Conservation (phyloP, 805 yeast species). For the Teunomyces cretensis region DNA sequence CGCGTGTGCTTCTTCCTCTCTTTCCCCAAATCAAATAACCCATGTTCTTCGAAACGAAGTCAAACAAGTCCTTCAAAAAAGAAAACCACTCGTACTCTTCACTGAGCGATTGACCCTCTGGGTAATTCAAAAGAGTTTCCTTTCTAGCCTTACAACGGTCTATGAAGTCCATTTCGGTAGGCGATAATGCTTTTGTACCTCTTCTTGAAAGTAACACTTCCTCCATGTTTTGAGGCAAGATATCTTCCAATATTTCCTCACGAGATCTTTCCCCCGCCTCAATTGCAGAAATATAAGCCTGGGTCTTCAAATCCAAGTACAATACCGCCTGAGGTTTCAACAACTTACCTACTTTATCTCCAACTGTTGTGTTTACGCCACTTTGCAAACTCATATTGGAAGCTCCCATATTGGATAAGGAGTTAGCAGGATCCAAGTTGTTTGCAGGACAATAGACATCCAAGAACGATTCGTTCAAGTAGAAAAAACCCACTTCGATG, state of each 20-base stretch:
- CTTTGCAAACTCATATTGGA: slow-evolving; percentile 33
- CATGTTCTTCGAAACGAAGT: slow-evolving; percentile 73
- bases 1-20: slow-evolving; percentile 28
- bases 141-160: slow-evolving; percentile 71
- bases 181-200: slow-evolving; percentile 48
- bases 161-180: slow-evolving; percentile 78
- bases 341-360: slow-evolving; percentile 53
- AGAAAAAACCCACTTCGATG: slow-evolving; percentile 82
- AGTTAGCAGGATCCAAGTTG: slow-evolving; percentile 49
- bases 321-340: slow-evolving; percentile 79
- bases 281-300: slow-evolving; percentile 87
- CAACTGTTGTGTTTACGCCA: slow-evolving; percentile 32
- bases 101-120: slow-evolving; percentile 52
- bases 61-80: slow-evolving; percentile 75
- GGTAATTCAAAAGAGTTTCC: slow-evolving; percentile 51
- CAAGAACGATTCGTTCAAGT: slow-evolving; percentile 78
- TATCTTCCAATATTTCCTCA: slow-evolving; percentile 66
- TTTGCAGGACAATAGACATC: slow-evolving; percentile 84
- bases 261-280: slow-evolving; percentile 62
- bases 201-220: slow-evolving; percentile 43
- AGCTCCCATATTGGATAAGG: slow-evolving; percentile 35
- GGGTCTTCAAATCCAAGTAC: slow-evolving; percentile 87
- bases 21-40: slow-evolving; percentile 73
- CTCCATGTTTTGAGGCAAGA: slow-evolving; percentile 69
- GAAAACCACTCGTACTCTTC: slow-evolving; percentile 84